Base-by-base conservation (phyloP, 495 filamentous ascomycete genomes). In the Xylaria venustula region DNA sequence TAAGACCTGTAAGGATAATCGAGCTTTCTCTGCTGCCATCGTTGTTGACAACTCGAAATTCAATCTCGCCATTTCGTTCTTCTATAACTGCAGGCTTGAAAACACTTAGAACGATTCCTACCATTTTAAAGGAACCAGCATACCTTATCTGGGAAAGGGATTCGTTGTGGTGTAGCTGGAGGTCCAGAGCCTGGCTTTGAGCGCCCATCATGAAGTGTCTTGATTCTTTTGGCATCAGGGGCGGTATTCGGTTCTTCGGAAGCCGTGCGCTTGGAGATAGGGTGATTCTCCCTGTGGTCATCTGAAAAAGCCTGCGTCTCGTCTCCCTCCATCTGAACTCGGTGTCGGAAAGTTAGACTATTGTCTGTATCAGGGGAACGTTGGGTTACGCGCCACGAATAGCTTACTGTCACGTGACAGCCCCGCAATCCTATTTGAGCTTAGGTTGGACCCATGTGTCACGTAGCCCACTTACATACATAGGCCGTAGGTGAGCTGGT, bases 1-100 rank as follows among this genome's bases (percentile, higher is more conserved):
- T 91, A 50, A 92, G 68, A 12, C 89, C 89, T 0, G 89, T 91
- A 20, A 92, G 77, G 66, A 92, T 88, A 54, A 91, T 88, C 36
- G 85, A 84, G 74, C 85, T 89, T 63, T 90, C 87, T 46, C 84
- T 75, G 4, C 76, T 76, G 52, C 86, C 84, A 71, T 92, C 89
- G 67, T 92, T 92, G 65, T 92, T 92, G 54, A 92, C 89, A 1
- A 91, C 89, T 42, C 88, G 83, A 65, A 91, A 91, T 66, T 91
- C 88, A 49, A 92, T 92, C 34, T 90, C 87, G 57, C 89, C 88
- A 68, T 86, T 83, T 53, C 87, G 84, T 69, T 92, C 89, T 72
- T 92, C 89, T 40, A 88, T 70, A 9, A 90, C 89, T 3, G 89
- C 89, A 23, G 60, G 60, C 60, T 63, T 47, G 2, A 32, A 55